phyloP scores from a whole-genome alignment of 2,329 filamentous ascomycete species.

The Xylariaceae sp. region DNA sequence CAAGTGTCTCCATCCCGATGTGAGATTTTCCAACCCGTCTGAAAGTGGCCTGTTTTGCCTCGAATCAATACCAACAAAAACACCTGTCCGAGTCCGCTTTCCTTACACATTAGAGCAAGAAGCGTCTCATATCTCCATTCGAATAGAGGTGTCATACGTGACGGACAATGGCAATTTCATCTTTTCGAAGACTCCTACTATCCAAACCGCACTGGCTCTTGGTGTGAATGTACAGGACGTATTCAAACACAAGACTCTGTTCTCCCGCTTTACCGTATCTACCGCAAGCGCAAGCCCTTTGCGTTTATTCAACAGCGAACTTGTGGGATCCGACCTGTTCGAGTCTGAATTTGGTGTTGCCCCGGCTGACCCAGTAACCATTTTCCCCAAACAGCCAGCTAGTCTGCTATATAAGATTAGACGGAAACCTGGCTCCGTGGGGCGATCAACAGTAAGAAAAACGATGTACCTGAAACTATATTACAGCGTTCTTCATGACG shows the following conservation, averaged over 20 bases:
- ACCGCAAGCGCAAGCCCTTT: conserved; percentile 73
- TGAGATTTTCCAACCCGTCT: conserved; percentile 43
- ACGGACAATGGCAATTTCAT: conserved; percentile 63
- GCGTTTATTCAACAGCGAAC: conserved; percentile 64
- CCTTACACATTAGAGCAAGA: conserved; percentile 84
- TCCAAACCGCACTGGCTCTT: conserved; percentile 73
- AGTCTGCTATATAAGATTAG: conserved; percentile 76
- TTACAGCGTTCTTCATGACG: conserved; percentile 73
- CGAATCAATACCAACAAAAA: conserved; percentile 38
- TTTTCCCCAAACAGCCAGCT: conserved; percentile 79
- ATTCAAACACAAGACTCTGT: conserved; percentile 78
- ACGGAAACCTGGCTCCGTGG: conserved; percentile 39
- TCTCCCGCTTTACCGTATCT: conserved; percentile 87
- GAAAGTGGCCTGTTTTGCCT: conserved; percentile 53
- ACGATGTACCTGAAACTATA: conserved; percentile 65
- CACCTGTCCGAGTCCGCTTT: conserved; percentile 56
- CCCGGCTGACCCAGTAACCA: conserved; percentile 49
- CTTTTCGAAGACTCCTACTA: conserved; percentile 56
- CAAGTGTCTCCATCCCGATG: conserved; percentile 38
- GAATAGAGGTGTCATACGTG: conserved; percentile 71
- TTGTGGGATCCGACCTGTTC: conserved; percentile 68
- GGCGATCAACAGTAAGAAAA: conserved; percentile 33
- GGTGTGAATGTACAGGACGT: conserved; percentile 96
- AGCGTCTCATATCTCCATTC: conserved; percentile 64
- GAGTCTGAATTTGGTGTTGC: conserved; percentile 56